These are phyloP conservation scores for Gynandropsis gynandra DNA, from an alignment of 345 rosid genomes.

Conservation along the genomic window DNA sequence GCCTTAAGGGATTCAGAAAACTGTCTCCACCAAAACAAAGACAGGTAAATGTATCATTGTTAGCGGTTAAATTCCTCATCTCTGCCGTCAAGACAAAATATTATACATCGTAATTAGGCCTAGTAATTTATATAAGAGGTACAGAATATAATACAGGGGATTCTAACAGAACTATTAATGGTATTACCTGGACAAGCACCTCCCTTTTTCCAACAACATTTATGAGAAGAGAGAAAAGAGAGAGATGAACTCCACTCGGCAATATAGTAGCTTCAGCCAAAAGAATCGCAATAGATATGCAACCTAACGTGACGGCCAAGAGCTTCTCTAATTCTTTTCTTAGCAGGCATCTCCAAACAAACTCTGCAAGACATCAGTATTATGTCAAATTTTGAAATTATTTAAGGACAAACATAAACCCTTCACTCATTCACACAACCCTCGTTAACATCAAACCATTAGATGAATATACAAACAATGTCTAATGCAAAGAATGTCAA, in stretches of 20 bases:
- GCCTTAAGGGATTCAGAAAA: too few relatives aligned
- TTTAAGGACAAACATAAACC: too few relatives aligned
- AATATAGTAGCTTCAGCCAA: constrained; percentile 73
- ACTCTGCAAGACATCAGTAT: constrained; percentile 35
- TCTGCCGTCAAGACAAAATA: too few relatives aligned
- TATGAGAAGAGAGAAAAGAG: constrained; percentile 64
- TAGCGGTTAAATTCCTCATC: too few relatives aligned
- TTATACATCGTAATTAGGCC: too few relatives aligned
- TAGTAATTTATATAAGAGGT: too few relatives aligned
- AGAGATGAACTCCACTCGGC: constrained; percentile 48
- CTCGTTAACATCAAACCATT: not conserved
- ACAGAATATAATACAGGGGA: too few relatives aligned
- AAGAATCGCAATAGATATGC: constrained; percentile 71
- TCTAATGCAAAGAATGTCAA: not conserved
- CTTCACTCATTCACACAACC: not conserved
- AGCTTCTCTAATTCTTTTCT: constrained; percentile 46
- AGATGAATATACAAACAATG: not conserved
- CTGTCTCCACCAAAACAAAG: too few relatives aligned
- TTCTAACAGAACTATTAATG: too few relatives aligned
- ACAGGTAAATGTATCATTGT: too few relatives aligned
- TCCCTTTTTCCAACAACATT: constrained; percentile 51
- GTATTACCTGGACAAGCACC: constrained; percentile 42
- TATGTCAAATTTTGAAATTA: not conserved
- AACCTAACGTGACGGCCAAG: constrained; percentile 48
- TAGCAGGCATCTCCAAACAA: constrained; percentile 54